These are phyloP conservation scores for Phyllosticta paracitricarpa DNA, from an alignment of 2,329 filamentous ascomycete species.

Conservation along the genomic window DNA sequence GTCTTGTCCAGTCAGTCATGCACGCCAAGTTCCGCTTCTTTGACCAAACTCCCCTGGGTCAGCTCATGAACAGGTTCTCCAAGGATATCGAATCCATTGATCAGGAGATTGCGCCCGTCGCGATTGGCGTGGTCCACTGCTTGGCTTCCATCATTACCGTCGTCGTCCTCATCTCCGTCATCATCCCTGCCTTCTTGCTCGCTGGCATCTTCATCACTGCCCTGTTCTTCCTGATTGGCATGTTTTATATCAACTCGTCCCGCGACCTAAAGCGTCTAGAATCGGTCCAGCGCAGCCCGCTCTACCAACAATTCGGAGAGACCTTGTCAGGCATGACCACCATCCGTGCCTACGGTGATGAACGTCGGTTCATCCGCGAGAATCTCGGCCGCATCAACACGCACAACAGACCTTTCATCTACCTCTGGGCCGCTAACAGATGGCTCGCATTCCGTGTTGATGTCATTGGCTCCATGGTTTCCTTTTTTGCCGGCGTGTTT, in stretches of 20 bases:
- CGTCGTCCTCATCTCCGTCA: conserved; percentile 71
- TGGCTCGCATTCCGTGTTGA: conserved; percentile 94
- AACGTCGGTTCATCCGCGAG: conserved; percentile 84
- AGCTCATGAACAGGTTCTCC: conserved; percentile 97
- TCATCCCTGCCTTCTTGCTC: conserved; percentile 85
- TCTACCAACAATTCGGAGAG: conserved; percentile 98
- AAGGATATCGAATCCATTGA: conserved; percentile 94
- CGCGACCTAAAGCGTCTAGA: conserved; percentile 91
- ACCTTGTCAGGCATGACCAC: conserved; percentile 91
- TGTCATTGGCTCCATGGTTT: conserved; percentile 77
- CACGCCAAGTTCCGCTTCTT: conserved; percentile 97
- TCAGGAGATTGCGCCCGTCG: conserved; percentile 88
- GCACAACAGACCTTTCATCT: conserved; percentile 89
- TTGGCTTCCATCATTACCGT: conserved; percentile 69
- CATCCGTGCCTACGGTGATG: conserved; percentile 91
- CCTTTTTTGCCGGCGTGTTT: conserved; percentile 89
- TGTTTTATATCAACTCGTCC: conserved; percentile 86
- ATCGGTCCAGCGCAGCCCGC: conserved; percentile 82
- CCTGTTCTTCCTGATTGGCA: conserved; percentile 72
- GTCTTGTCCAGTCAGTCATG: conserved; percentile 67
- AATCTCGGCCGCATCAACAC: conserved; percentile 82
- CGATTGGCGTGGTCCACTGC: conserved; percentile 64
- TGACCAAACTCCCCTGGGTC: conserved; percentile 87
- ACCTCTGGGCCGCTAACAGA: conserved; percentile 90
- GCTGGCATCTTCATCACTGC: conserved; percentile 75